Conservation (phyloP, 2,329 filamentous ascomycete genomes). For the Zymoseptoria tritici region DNA sequence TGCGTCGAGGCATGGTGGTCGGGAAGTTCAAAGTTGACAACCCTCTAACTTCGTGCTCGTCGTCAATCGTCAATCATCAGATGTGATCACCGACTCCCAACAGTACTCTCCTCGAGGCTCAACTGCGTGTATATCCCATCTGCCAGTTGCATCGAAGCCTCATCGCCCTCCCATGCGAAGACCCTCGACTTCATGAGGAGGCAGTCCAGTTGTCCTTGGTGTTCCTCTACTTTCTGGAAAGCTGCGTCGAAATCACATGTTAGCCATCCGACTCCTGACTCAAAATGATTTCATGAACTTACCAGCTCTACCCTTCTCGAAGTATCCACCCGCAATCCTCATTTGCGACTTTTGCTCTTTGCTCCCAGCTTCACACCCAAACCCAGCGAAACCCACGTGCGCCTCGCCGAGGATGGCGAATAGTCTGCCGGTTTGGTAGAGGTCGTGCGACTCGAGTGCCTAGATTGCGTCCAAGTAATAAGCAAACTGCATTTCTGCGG, state of each 20-base stretch:
- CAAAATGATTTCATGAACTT: slow-evolving; percentile 8
- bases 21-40: neutral
- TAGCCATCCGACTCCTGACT: neutral
- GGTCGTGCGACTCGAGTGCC: slow-evolving; percentile 60
- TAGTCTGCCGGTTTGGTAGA: slow-evolving; percentile 54
- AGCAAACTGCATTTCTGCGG: neutral
- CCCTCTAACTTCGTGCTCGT: no score
- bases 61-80: neutral
- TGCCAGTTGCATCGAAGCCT: slow-evolving; percentile 13
- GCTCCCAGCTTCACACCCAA: slow-evolving; percentile 29
- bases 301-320: slow-evolving; percentile 30
- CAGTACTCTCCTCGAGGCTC: neutral
- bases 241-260: slow-evolving; percentile 29
- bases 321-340: slow-evolving; percentile 19
- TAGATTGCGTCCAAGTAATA: slow-evolving; percentile 12
- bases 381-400: slow-evolving; percentile 67
- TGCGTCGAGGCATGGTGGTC: neutral
- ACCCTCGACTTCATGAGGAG: slow-evolving; percentile 75
- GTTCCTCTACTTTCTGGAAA: slow-evolving; percentile 61
- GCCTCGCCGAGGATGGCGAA: slow-evolving; percentile 69
- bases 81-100: neutral
- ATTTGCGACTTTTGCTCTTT: slow-evolving; percentile 22
- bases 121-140: slow-evolving; percentile 20
- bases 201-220: slow-evolving; percentile 66
- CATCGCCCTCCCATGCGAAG: slow-evolving; percentile 61